Conservation (phyloP, 441 rosid species). For the Melastoma candidum region DNA sequence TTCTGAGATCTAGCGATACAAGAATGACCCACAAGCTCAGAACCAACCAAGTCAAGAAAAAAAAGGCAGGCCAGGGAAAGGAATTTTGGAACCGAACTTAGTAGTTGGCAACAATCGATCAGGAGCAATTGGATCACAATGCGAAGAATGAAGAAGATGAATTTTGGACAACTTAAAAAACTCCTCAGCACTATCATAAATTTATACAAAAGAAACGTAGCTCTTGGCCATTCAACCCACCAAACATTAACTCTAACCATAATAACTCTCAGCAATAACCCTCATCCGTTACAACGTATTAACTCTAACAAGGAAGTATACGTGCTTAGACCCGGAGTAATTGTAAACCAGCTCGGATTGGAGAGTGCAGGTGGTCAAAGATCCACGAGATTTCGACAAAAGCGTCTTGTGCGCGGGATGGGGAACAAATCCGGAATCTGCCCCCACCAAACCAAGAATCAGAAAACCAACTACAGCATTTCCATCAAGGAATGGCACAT, state of each 20-base stretch:
- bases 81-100: too few relatives aligned
- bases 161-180: too few relatives aligned
- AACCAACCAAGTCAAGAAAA: background rate
- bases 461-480: background rate
- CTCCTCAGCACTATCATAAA: too few relatives aligned
- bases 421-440: conserved; percentile 86
- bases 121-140: too few relatives aligned
- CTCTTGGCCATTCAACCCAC: too few relatives aligned
- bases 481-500: background rate
- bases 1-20: conserved; percentile 59
- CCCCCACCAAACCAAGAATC: conserved; percentile 1
- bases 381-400: conserved; percentile 58
- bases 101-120: too few relatives aligned
- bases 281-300: too few relatives aligned
- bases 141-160: too few relatives aligned
- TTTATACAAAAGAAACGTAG: too few relatives aligned
- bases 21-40: background rate
- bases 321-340: conserved; percentile 85
- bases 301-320: conserved; percentile 17
- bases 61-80: background rate
- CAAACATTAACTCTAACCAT: too few relatives aligned
- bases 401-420: conserved; percentile 76
- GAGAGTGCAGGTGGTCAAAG: conserved; percentile 68
- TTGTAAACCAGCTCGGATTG: conserved; percentile 91
- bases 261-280: too few relatives aligned